Conservation (phyloP, 2,329 filamentous ascomycete species). For the Plectosphaerella cucumerina region DNA sequence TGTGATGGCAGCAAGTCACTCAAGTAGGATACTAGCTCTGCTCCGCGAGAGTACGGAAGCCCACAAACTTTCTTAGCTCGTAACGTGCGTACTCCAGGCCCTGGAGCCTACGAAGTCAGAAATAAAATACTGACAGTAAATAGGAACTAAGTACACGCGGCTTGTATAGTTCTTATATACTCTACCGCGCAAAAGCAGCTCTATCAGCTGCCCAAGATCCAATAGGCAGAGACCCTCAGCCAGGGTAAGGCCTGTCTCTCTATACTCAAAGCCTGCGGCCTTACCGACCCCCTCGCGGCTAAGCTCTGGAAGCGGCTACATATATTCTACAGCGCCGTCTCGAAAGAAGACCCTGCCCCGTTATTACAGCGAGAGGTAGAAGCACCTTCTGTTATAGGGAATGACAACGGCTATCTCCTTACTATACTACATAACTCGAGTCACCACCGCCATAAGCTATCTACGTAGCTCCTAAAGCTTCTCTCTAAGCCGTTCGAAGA, state of each 20-base stretch:
- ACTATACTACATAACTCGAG: background rate
- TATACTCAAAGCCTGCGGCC: slow-evolving; percentile 8
- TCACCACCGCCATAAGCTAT: background rate
- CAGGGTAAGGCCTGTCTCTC: slow-evolving; percentile 18
- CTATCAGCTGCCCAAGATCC: slow-evolving; percentile 16
- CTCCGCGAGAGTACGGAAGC: slow-evolving; percentile 16
- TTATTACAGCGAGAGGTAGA: background rate
- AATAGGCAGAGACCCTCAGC: slow-evolving; percentile 20
- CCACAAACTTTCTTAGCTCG: slow-evolving; percentile 22
- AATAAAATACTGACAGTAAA: background rate
- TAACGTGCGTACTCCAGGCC: slow-evolving; percentile 18
- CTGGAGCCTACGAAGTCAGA: too few relatives aligned
- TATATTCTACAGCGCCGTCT: background rate
- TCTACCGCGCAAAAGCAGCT: slow-evolving; percentile 22
- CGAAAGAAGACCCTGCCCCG: background rate
- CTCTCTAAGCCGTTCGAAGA: too few relatives aligned
- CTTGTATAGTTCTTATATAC: slow-evolving; percentile 24
- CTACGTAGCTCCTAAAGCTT: too few relatives aligned
- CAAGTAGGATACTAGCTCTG: slow-evolving; percentile 17
- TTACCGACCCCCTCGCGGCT: slow-evolving; percentile 4
- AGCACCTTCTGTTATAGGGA: background rate
- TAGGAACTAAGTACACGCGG: slow-evolving; percentile 24
- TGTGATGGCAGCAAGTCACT: slow-evolving; percentile 18
- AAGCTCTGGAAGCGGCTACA: slow-evolving; percentile 9
- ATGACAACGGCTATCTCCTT: background rate